A percentile compares a stretch with the other conserved stretches of the same genome.
phyloP scores from a whole-genome alignment of 352 stramenopile genomes.

The Globisporangium paroecandrum region DNA sequence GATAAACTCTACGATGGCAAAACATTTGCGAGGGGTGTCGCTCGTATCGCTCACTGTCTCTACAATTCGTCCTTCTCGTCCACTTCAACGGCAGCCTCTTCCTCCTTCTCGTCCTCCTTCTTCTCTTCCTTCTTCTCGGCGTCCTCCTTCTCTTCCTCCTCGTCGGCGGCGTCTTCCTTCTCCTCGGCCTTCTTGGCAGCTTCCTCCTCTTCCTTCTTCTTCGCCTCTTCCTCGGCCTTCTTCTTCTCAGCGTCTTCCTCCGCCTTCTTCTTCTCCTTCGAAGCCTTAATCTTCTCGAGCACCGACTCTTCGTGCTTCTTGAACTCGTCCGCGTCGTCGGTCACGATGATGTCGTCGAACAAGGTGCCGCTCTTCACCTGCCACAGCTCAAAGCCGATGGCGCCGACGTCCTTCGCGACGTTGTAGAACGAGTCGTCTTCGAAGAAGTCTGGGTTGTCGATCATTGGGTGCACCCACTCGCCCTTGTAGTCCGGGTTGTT shows the following conservation, averaged over 20 bases:
- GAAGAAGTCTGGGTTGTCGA: slow-evolving; percentile 97
- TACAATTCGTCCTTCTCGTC: slow-evolving; percentile 58
- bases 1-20: slow-evolving; percentile 17
- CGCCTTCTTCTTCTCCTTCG: slow-evolving; percentile 76
- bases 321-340: slow-evolving; percentile 95
- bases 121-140: slow-evolving; percentile 10
- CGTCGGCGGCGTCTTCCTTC: slow-evolving; percentile 30
- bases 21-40: slow-evolving; percentile 2
- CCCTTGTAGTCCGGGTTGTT: slow-evolving; percentile 99
- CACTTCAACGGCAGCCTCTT: slow-evolving; percentile 6
- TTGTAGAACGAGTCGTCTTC: slow-evolving; percentile 94
- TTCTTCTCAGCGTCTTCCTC: slow-evolving; percentile 72
- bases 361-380: slow-evolving; percentile 97
- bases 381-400: slow-evolving; percentile 99
- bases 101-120: slow-evolving; percentile 1
- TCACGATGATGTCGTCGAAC: slow-evolving; percentile 99
- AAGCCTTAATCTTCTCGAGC: slow-evolving; percentile 85
- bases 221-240: slow-evolving; percentile 64
- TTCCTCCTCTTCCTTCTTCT: slow-evolving; percentile 74
- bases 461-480: slow-evolving; percentile 94
- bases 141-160: slow-evolving; percentile 22
- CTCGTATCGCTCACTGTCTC: slow-evolving; percentile 12
- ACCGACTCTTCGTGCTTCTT: slow-evolving; percentile 95
- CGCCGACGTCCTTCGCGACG: slow-evolving; percentile 93
- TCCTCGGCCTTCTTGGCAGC: slow-evolving; percentile 56